These are phyloP conservation scores for Zymoseptoria pseudotritici DNA, from an alignment of 2,329 filamentous ascomycete genomes.

Conservation along the genomic window DNA sequence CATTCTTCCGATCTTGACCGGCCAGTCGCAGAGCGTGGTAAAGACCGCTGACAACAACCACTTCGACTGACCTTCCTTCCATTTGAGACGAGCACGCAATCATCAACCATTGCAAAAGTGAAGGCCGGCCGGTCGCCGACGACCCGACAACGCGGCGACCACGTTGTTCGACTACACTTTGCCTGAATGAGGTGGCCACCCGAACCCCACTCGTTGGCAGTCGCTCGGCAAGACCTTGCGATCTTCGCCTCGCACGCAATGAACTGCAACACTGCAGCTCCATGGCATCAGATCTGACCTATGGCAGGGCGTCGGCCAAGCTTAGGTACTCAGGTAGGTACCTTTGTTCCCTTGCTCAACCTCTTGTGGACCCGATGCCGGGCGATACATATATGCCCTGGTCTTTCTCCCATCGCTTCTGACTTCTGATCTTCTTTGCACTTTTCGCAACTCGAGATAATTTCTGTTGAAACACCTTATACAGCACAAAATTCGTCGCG, in stretches of 20 bases:
- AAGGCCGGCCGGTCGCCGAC: background rate
- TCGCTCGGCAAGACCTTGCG: background rate
- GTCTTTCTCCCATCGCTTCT: background rate
- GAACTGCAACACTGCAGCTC: background rate
- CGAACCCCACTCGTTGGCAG: background rate
- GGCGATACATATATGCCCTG: background rate
- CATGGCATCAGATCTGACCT: background rate
- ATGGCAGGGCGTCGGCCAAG: background rate
- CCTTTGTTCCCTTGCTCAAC: background rate
- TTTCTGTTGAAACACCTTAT: conserved; percentile 52
- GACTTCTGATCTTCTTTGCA: background rate
- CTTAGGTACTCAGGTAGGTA: background rate
- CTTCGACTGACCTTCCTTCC: background rate
- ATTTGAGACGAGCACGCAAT: background rate
- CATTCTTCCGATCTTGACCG: background rate
- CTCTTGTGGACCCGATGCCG: background rate
- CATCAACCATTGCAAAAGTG: background rate
- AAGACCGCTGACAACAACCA: background rate
- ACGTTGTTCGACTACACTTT: background rate
- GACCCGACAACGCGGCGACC: background rate
- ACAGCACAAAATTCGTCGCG: conserved; percentile 38
- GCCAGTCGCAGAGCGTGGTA: background rate
- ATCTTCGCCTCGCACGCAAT: background rate
- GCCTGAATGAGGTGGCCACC: background rate
- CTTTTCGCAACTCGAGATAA: conserved; percentile 41